Base-by-base conservation (phyloP, 495 filamentous ascomycete species). In the Penicillium daleae region DNA sequence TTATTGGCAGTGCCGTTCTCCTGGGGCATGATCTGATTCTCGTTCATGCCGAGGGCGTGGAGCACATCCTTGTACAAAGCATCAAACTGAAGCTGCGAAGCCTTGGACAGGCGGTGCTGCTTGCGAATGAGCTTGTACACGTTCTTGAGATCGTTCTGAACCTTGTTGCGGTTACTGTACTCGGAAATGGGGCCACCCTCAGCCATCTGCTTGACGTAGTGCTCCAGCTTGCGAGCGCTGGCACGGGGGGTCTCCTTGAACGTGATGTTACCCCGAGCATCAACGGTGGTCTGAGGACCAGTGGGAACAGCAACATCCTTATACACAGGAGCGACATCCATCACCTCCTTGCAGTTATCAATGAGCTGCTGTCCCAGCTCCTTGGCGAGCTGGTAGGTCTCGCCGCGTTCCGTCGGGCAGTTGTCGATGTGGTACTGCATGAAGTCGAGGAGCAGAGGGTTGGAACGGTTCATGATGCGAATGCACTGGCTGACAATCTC, bases 381-480 rank as follows among this genome's bases (percentile, higher is more conserved):
- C 82, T 99, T 96, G 56, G 96, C 95, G 19, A 99, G 87, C 76
- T 94, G 81, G 80, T 99, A 99, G 15, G 96, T 99, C 76, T 99
- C 95, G 54, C 95, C 95, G 17, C 93, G 89, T 65, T 98, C 93
- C 1, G 95, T 93, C 6, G 95, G 95, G 80, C 95, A 98, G 80
- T 97, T 93, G 71, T 99, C 96, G 74, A 99, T 98, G 81, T 99
- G 95, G 66, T 99, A 97, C 68, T 98, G 96, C 95, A 99, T 99
- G 78, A 97, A 98, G 65, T 99, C 94, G 49, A 99, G 84, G 10
- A 99, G 87, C 21, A 89, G 86, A 2, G 95, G 96, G 70, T 97
- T 99, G 26, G 95, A 96, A 29, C 94, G 90, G 80, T 97, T 99
- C 95, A 99, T 99, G 79, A 99, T 93, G 60, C 90, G 90, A 71